A percentile compares a stretch with the other conserved stretches of the same genome.
These are phyloP conservation scores for Arthonia radiata DNA, from an alignment of 495 filamentous ascomycete species.

Conservation along the genomic window DNA sequence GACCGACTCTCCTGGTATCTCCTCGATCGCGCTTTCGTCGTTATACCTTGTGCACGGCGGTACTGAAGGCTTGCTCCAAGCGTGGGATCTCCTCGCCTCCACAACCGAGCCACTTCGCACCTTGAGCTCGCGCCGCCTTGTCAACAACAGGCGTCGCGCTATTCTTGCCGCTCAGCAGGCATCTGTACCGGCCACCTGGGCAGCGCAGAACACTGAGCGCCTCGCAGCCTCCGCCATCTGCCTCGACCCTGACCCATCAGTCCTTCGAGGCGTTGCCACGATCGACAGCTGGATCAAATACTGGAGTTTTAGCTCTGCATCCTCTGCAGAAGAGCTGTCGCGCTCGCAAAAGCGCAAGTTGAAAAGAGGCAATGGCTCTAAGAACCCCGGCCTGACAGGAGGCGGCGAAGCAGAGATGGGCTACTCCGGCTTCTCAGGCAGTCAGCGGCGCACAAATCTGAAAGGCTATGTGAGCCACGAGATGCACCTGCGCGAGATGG, in stretches of 20 bases:
- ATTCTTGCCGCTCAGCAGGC: neutral
- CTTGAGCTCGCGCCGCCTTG: constrained; percentile 67
- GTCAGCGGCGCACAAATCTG: constrained; percentile 35
- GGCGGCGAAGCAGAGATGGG: constrained; percentile 19
- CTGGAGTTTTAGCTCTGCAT: constrained; percentile 69
- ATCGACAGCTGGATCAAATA: constrained; percentile 71
- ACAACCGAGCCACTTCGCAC: constrained; percentile 57
- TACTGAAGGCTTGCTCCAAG: constrained; percentile 84
- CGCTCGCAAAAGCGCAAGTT: constrained; percentile 24
- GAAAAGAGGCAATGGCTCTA: constrained; percentile 31
- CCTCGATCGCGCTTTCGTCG: constrained; percentile 64
- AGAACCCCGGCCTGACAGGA: constrained; percentile 30
- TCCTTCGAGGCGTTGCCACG: constrained; percentile 75
- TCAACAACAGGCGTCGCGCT: constrained; percentile 42
- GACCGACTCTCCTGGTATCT: constrained; percentile 74
- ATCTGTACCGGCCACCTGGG: no score
- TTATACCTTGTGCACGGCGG: constrained; percentile 81
- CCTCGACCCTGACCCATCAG: constrained; percentile 71
- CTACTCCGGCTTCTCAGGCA: constrained; percentile 31
- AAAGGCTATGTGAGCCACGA: constrained; percentile 66
- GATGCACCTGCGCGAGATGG: constrained; percentile 51
- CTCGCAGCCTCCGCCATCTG: constrained; percentile 63
- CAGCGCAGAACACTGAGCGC: constrained; percentile 37
- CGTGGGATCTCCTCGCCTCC: constrained; percentile 86
- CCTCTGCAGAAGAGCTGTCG: constrained; percentile 12